These are phyloP conservation scores for Eurotiales sp. DNA, from an alignment of 2,329 filamentous ascomycete species.

Conservation along the genomic window DNA sequence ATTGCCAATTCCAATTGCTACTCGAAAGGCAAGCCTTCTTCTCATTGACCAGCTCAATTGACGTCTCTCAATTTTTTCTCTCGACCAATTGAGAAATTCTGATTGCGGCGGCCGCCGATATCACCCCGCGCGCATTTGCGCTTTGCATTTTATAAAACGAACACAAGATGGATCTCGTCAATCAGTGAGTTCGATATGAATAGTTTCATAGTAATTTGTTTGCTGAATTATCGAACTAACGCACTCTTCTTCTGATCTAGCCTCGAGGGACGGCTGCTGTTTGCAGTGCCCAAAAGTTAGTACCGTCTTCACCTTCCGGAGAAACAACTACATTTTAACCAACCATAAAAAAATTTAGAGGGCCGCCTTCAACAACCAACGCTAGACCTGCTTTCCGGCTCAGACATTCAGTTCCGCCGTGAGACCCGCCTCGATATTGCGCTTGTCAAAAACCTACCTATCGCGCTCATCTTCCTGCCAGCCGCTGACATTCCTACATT, in stretches of 20 bases:
- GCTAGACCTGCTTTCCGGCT: conserved; percentile 85
- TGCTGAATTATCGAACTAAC: neutral
- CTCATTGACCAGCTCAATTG: neutral
- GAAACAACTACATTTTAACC: neutral
- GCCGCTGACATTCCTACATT: conserved; percentile 97
- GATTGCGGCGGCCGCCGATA: neutral
- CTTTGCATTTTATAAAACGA: conserved; percentile 1
- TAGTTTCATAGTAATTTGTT: too few species aligned
- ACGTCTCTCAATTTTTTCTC: neutral
- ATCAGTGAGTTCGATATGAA: conserved; percentile 56
- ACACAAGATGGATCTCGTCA: conserved; percentile 56
- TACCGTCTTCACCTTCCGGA: conserved; percentile 23
- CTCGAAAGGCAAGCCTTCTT: too few species aligned
- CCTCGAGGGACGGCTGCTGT: conserved; percentile 87
- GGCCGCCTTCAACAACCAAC: conserved; percentile 84
- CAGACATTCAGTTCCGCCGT: conserved; percentile 93
- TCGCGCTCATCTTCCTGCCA: conserved; percentile 94
- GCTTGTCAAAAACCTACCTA: conserved; percentile 91
- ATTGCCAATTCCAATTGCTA: neutral
- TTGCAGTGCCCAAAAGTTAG: conserved; percentile 97
- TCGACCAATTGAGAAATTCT: conserved; percentile 8
- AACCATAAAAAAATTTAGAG: conserved; percentile 54
- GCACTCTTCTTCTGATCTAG: conserved; percentile 43
- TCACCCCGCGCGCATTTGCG: conserved; percentile 10
- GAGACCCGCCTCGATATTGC: conserved; percentile 96